Base-by-base conservation (phyloP, 768 basidiomycete genomes). In the Boletus pseudo-olivaceus region DNA sequence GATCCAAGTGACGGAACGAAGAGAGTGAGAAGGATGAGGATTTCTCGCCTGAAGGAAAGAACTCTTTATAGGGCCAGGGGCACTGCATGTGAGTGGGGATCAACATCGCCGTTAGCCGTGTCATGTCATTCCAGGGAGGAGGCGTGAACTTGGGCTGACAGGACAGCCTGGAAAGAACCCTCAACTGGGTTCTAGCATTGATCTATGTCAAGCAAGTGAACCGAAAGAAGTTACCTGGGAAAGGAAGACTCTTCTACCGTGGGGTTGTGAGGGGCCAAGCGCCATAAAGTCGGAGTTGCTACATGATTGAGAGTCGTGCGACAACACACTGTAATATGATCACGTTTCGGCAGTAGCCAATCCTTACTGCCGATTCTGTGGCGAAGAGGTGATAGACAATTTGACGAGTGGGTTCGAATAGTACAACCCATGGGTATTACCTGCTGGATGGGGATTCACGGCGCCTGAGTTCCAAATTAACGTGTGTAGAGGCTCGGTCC, bases 31-130 rank as follows among this genome's bases (percentile, higher is more conserved):
- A 40, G 5, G 17, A 5, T 33, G 45, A 37, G n/a, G 46, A 49
- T 40, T 17, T 23, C 17, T 44, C 4, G n/a, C 12, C 23, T 23
- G 27, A 10, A 55, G 23, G 45, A 23, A 38, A 30, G 42, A n/a
- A 11, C 30, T 5, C 47, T 63, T 68, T 66, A 68, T 60, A 69
- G 34, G 14, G 26, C 26, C 11, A 46, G 45, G 39, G 48, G 46
- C 51, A 33, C 43, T 11, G 49, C 17, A 37, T 35, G 33, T 37
- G 27, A 23, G 30, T 12, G 19, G 41, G 30, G 43, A 30, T 26
- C 37, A 23, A 8, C 49, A 49, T 17, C 38, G 17, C 19, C 44
- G 29, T 33, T 35, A 41, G n/a, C 50, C 39, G 35, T 27, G n/a
- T 3, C 3, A 26, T 41, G 34, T 34, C 32, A 23, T 10, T 39